Base-by-base conservation (phyloP, 2,329 filamentous ascomycete genomes). In the Pseudocercospora fuligena region DNA sequence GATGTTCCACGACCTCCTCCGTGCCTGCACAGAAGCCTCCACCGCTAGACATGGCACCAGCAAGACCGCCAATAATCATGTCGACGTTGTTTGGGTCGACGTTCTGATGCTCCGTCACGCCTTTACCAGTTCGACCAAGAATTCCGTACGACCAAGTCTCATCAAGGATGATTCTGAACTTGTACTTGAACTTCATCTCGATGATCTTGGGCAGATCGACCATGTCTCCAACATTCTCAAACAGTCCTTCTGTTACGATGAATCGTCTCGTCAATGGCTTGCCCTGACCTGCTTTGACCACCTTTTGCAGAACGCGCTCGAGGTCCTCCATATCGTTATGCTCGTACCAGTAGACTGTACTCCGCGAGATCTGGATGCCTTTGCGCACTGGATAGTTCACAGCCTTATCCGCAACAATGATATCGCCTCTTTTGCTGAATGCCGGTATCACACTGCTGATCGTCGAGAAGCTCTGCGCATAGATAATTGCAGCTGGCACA, bases 81-180 rank as follows among this genome's bases (percentile, higher is more conserved):
- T 99, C 95, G 59, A 99, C 90, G 77, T 97, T 92, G 9, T 90
- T 88, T 0, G 94, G 89, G 78, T 98, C 95, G 19, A 99, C 94
- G 73, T 98, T 97, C 77, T 98, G 95, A 5, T 94, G 92, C 82
- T 99, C 96, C 0, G 95, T 98, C 46, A 98, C 85, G 66, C 95
- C 95, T 61, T 93, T 90, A 21, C 95, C 96, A 27, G 93, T 97
- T 68, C 93, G 88, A 57, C 95, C 95, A 5, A 99, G 87, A 19
- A 98, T 92, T 67, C 94, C 96, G 78, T 98, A 99, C 0, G 94
- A 97, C 90, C 92, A 97, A 1, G 94, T 97, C 83, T 99, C 95
- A 79, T 99, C 95, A 43, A 99, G 89, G 71, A 98, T 97, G 64
- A 99, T 88, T 74, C 95, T 93, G 84, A 98, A 99, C 82, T 97